Conservation (phyloP, 441 rosid genomes). For the Erodium trifolium region DNA sequence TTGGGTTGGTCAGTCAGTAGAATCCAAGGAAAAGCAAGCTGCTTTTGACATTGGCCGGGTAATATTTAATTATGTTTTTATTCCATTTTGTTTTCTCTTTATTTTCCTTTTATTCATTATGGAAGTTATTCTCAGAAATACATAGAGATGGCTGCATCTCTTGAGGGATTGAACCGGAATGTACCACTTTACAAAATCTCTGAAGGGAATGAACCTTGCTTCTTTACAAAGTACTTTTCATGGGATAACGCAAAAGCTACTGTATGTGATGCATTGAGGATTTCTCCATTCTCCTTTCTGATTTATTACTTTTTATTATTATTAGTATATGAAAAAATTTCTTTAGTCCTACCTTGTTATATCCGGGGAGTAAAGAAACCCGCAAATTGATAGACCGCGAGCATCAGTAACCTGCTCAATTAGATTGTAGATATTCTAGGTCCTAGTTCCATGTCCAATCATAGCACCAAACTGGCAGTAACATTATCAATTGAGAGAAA, state of each 20-base stretch:
- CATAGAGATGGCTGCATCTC: constrained; percentile 57
- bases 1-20: constrained; percentile 93
- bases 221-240: constrained; percentile 78
- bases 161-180: constrained; percentile 69
- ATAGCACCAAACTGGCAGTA: not conserved
- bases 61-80: constrained; percentile 14
- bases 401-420: not conserved
- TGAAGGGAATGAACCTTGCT: constrained; percentile 95
- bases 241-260: constrained; percentile 79
- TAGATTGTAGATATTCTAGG: not conserved
- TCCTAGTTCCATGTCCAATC: not conserved
- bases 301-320: not conserved
- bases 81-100: constrained; percentile 3
- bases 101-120: constrained; percentile 11
- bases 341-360: not conserved
- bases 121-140: constrained; percentile 51
- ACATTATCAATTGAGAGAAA: not conserved
- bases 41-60: constrained; percentile 95
- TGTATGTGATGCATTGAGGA: constrained; percentile 36
- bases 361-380: not conserved
- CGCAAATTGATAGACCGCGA: not conserved
- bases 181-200: constrained; percentile 84
- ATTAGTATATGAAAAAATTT: not conserved
- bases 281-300: constrained; percentile 10
- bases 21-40: constrained; percentile 76